Percentiles rank a stretch among this genome's conserved stretches.
Conservation (phyloP, 2,329 filamentous ascomycete genomes). For the Nothophoma quercina region DNA sequence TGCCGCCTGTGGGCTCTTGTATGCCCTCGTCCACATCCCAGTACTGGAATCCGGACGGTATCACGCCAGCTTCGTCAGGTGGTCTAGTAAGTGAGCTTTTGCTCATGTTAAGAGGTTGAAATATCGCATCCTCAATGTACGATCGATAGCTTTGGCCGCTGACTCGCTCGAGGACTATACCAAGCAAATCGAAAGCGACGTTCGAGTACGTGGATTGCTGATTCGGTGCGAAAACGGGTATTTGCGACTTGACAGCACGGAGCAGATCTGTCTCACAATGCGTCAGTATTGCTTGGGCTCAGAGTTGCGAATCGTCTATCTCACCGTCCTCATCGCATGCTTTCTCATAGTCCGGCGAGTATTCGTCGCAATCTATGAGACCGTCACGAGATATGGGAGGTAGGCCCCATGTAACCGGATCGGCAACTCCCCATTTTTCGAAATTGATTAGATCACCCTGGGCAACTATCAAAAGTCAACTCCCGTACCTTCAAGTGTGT, state of each 20-base stretch:
- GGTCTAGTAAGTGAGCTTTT: slow-evolving; percentile 38
- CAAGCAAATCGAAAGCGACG: slow-evolving; percentile 52
- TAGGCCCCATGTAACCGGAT: slow-evolving; percentile 37
- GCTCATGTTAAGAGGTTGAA: slow-evolving; percentile 46
- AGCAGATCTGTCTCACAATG: slow-evolving; percentile 40
- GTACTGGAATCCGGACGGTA: slow-evolving; percentile 46
- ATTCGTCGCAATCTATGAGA: slow-evolving; percentile 47
- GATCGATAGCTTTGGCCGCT: slow-evolving; percentile 46
- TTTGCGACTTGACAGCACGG: slow-evolving; percentile 34
- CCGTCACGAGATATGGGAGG: slow-evolving; percentile 45
- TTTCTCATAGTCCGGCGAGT: slow-evolving; percentile 38
- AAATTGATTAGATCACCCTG: slow-evolving; percentile 41
- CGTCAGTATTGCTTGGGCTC: slow-evolving; percentile 7
- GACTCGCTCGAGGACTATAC: slow-evolving; percentile 51
- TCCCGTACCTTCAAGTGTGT: slow-evolving; percentile 32
- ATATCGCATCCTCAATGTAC: slow-evolving; percentile 51
- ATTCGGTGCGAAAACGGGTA: slow-evolving; percentile 53
- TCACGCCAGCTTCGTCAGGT: slow-evolving; percentile 49
- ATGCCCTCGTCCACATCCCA: slow-evolving; percentile 54
- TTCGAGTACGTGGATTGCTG: slow-evolving; percentile 55
- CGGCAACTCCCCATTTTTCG: neutral
- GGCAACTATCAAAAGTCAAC: slow-evolving; percentile 37
- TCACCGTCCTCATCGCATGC: slow-evolving; percentile 39
- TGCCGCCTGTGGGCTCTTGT: slow-evolving; percentile 54
- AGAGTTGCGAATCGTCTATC: neutral